Percentiles rank a stretch among this genome's conserved stretches.
Conservation (phyloP, 2,329 filamentous ascomycete genomes). For the Proliferodiscus dingleyae region DNA sequence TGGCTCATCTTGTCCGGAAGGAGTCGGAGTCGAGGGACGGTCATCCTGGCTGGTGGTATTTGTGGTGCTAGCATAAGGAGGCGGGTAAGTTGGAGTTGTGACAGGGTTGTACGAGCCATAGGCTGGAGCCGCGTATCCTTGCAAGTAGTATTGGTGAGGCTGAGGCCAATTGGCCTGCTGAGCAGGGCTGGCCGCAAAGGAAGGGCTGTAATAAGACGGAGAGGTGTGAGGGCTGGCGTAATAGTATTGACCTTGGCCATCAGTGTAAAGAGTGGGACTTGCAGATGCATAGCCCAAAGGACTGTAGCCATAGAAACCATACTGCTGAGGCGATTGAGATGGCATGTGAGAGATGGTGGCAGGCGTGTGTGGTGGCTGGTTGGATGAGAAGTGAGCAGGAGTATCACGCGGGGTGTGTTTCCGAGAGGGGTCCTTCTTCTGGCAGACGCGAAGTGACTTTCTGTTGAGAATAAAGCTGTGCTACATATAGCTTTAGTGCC, state of each 20-base stretch:
- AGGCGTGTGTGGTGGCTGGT: conserved; percentile 11
- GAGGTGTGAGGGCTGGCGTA: conserved; percentile 6
- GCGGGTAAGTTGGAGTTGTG: conserved; percentile 3
- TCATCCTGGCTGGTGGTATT: conserved; percentile 15
- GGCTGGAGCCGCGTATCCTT: conserved; percentile 12
- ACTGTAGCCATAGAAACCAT: conserved; percentile 7
- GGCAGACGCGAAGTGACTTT: conserved; percentile 25
- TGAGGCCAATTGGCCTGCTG: conserved; percentile 3
- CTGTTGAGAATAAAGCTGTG: conserved; percentile 20
- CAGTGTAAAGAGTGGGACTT: conserved; percentile 10
- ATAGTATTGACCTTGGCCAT: conserved; percentile 20
- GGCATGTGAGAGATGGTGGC: conserved; percentile 12
- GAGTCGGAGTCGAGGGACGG: conserved; percentile 24
- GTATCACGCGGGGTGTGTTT: conserved; percentile 9
- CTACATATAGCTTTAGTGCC: too few species aligned
- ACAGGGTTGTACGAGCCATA: conserved; percentile 9
- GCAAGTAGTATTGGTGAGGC: conserved; percentile 7
- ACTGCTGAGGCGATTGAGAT: conserved; percentile 8
- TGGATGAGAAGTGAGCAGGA: conserved; percentile 13
- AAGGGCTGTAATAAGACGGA: conserved; percentile 13
- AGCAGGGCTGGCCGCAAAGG: conserved; percentile 13
- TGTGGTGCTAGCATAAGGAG: conserved; percentile 7
- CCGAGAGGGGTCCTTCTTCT: conserved; percentile 25
- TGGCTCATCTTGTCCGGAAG: conserved; percentile 15
- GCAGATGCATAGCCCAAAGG: not conserved